phyloP scores from a whole-genome alignment of 2,329 filamentous ascomycete species.

The Phialocephala subalpina region DNA sequence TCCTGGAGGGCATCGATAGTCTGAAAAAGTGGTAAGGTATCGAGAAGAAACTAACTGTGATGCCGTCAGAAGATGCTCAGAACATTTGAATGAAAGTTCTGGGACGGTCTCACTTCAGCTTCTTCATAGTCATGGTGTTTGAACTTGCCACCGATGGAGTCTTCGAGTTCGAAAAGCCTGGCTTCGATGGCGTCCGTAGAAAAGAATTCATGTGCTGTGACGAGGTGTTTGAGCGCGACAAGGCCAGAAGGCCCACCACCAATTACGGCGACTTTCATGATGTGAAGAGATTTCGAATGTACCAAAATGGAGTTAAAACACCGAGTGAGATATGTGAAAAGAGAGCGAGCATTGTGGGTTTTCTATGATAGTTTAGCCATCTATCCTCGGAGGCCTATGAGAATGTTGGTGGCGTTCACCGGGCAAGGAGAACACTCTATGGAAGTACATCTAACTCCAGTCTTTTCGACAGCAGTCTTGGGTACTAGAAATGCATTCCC shows the following conservation, averaged over 20 bases:
- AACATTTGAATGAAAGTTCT: no score
- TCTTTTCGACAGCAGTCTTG: no score
- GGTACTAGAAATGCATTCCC: no score
- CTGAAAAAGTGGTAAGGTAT: slow-evolving; percentile 59
- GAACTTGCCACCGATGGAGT: slow-evolving; percentile 56
- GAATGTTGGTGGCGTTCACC: no score
- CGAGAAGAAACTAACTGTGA: slow-evolving; percentile 56
- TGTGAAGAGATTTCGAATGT: no score
- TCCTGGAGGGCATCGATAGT: slow-evolving; percentile 52
- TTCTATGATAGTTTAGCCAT: no score
- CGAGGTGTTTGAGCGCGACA: slow-evolving; percentile 51
- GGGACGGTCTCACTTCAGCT: slow-evolving; percentile 45
- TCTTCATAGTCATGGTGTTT: slow-evolving; percentile 56
- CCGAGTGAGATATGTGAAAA: no score
- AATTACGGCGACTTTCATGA: slow-evolving; percentile 49
- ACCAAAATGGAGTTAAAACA: no score
- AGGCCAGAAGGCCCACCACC: slow-evolving; percentile 54
- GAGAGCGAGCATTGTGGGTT: no score
- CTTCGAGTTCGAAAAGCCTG: slow-evolving; percentile 54
- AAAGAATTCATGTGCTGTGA: slow-evolving; percentile 49
- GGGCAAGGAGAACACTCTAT: no score
- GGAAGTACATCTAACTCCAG: no score
- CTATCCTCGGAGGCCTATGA: no score
- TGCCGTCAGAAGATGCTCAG: background rate
- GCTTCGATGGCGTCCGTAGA: slow-evolving; percentile 49